A percentile compares a stretch with the other conserved stretches of the same genome.
phyloP scores from a whole-genome alignment of 805 yeast species.

The Jamesozyma piceae region DNA sequence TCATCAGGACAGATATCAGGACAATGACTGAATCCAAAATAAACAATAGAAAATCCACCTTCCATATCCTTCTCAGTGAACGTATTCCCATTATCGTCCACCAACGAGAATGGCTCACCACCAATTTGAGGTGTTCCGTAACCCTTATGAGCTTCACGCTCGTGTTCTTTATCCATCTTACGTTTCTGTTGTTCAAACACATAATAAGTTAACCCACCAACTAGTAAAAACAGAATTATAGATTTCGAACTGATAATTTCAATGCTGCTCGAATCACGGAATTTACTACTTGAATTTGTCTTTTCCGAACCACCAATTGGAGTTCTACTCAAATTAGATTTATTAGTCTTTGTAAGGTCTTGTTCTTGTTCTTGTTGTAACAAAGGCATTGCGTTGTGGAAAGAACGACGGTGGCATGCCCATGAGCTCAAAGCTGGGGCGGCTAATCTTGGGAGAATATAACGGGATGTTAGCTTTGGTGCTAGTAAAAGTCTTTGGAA shows the following conservation, averaged over 20 bases:
- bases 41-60: conserved; percentile 76
- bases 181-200: conserved; percentile 70
- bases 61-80: conserved; percentile 72
- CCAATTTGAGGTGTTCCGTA: conserved; percentile 90
- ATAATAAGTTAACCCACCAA: conserved; percentile 64
- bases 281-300: conserved; percentile 30
- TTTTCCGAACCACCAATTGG: conserved; percentile 55
- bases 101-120: conserved; percentile 78
- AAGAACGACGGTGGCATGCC: background rate
- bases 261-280: conserved; percentile 28
- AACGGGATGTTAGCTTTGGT: background rate
- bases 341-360: background rate
- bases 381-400: background rate
- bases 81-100: conserved; percentile 57
- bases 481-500: background rate
- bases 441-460: background rate
- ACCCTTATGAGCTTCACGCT: conserved; percentile 78
- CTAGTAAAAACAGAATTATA: conserved; percentile 50
- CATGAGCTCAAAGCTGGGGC: background rate
- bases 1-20: conserved; percentile 99
- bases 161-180: conserved; percentile 61
- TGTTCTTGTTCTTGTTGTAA: background rate
- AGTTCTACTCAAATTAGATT: background rate
- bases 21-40: conserved; percentile 95
- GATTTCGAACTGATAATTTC: conserved; percentile 86